A percentile compares a stretch with the other conserved stretches of the same genome.
These are phyloP conservation scores for Lyophyllum atratum DNA, from an alignment of 768 basidiomycete species.

Conservation along the genomic window DNA sequence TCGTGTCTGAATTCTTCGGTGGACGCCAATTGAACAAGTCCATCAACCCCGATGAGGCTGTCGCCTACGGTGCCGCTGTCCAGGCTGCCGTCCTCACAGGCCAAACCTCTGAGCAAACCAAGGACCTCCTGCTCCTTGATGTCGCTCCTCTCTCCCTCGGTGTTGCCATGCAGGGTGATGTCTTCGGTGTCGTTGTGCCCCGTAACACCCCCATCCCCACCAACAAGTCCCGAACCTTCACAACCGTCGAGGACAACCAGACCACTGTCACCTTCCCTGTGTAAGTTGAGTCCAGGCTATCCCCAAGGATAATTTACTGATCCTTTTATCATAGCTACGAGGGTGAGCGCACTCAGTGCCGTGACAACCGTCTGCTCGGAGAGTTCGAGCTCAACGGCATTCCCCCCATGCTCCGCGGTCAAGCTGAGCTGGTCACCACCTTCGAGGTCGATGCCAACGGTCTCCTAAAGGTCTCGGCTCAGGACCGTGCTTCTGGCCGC, in stretches of 20 bases:
- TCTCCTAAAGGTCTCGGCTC: constrained; percentile 97
- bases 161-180: constrained; percentile 99
- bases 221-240: constrained; percentile 98
- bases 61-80: constrained; percentile 99
- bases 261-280: constrained; percentile 99
- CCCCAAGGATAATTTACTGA: constrained; percentile 4
- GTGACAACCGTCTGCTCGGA: constrained; percentile 98
- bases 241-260: constrained; percentile 99
- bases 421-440: constrained; percentile 98
- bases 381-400: constrained; percentile 99
- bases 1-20: constrained; percentile 98
- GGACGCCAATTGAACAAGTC: constrained; percentile 99
- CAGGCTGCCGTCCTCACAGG: constrained; percentile 99
- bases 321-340: constrained; percentile 64
- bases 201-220: constrained; percentile 99
- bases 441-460: constrained; percentile 99
- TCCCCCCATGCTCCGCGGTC: constrained; percentile 98
- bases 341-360: constrained; percentile 99
- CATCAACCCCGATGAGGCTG: constrained; percentile 99
- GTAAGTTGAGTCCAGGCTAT: constrained; percentile 38
- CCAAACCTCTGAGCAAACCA: constrained; percentile 98
- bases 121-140: constrained; percentile 97
- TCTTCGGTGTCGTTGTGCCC: constrained; percentile 99
- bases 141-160: constrained; percentile 98
- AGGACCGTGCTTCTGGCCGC: constrained; percentile 98